These are phyloP conservation scores for Chytriomyces confervae DNA, from an alignment of 192 early-diverging fungal species.

Conservation along the genomic window DNA sequence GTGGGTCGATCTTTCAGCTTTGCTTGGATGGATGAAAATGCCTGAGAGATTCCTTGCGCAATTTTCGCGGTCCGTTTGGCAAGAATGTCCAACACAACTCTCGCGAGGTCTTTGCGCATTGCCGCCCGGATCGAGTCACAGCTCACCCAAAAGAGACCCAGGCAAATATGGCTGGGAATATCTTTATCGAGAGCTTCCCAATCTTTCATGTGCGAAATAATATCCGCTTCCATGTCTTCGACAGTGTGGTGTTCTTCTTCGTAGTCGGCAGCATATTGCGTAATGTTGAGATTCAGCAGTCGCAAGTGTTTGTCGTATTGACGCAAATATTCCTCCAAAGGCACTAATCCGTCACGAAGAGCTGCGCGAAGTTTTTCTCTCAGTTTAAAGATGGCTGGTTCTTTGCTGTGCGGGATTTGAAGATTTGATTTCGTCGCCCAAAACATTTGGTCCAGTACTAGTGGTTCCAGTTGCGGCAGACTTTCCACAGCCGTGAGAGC, in stretches of 20 bases:
- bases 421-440: slow-evolving; percentile 64
- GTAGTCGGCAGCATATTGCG: slow-evolving; percentile 55
- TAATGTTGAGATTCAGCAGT: slow-evolving; percentile 58
- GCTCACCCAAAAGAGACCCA: slow-evolving; percentile 63
- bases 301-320: slow-evolving; percentile 61
- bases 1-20: slow-evolving; percentile 58
- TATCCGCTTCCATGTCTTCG: slow-evolving; percentile 66
- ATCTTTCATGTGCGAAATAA: slow-evolving; percentile 52
- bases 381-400: slow-evolving; percentile 44
- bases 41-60: slow-evolving; percentile 49
- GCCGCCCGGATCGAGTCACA: slow-evolving; percentile 60
- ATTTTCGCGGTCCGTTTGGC: slow-evolving; percentile 46
- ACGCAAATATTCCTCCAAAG: slow-evolving; percentile 53
- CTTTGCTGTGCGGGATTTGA: slow-evolving; percentile 54
- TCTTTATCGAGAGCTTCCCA: slow-evolving; percentile 67
- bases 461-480: slow-evolving; percentile 63
- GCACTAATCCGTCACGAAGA: slow-evolving; percentile 45
- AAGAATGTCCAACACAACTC: slow-evolving; percentile 62
- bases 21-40: slow-evolving; percentile 53
- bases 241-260: slow-evolving; percentile 58
- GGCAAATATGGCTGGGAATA: slow-evolving; percentile 60
- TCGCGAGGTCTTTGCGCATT: slow-evolving; percentile 61
- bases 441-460: slow-evolving; percentile 67
- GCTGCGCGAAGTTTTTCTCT: slow-evolving; percentile 40
- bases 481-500: slow-evolving; percentile 54